These are phyloP conservation scores for Phaseolus coccineus DNA, from an alignment of 331 rosid species.

Conservation along the genomic window DNA sequence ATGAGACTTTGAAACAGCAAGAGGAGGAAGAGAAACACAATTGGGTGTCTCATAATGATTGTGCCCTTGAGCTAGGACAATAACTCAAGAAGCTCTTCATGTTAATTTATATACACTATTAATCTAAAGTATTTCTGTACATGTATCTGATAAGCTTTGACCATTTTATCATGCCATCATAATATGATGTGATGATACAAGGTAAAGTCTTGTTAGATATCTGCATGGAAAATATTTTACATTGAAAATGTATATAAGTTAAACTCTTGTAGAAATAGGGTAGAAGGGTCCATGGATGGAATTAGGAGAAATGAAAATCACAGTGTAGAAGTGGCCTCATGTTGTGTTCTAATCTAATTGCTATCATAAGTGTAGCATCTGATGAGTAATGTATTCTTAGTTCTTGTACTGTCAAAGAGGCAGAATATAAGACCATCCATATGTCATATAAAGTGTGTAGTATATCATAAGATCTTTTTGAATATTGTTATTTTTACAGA, in stretches of 20 bases:
- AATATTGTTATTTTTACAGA: no score
- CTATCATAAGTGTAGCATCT: not conserved
- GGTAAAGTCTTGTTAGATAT: not conserved
- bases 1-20: conserved; percentile 49
- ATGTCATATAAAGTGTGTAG: not conserved
- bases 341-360: not conserved
- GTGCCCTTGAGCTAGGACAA: conserved; percentile 35
- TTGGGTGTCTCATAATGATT: not conserved
- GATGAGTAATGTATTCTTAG: not conserved
- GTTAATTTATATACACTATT: not conserved
- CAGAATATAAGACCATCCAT: not conserved
- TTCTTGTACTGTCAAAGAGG: not conserved
- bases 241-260: not conserved
- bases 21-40: conserved; percentile 40
- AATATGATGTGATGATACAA: not conserved
- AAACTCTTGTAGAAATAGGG: not conserved
- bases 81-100: not conserved
- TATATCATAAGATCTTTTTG: no score
- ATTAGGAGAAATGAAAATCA: not conserved
- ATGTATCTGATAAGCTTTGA: not conserved
- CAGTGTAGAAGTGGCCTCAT: not conserved
- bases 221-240: not conserved
- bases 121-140: not conserved
- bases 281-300: not conserved
- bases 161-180: not conserved